A percentile compares a stretch with the other conserved stretches of the same genome.
Conservation (phyloP, 768 basidiomycete species). For the Psilocybe cubensis region DNA sequence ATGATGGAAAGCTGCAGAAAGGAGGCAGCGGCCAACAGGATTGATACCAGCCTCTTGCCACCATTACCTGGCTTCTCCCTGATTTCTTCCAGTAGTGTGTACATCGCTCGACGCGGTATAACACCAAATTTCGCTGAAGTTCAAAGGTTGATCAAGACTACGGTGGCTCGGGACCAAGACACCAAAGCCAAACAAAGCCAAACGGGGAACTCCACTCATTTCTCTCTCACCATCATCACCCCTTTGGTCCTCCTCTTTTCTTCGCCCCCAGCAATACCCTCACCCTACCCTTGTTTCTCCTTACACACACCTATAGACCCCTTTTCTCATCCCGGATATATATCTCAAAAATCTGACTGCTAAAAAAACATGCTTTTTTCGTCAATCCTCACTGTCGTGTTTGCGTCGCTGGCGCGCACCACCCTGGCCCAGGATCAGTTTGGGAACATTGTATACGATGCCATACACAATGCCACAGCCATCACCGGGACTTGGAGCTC, state of each 20-base stretch:
- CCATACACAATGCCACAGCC: conserved; percentile 65
- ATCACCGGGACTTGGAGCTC: conserved; percentile 88
- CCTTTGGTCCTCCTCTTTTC: conserved; percentile 18
- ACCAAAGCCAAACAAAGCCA: conserved; percentile 31
- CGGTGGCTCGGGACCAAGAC: conserved; percentile 17
- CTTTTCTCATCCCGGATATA: conserved; percentile 1
- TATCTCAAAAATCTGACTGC: conserved; percentile 7
- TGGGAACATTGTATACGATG: conserved; percentile 40
- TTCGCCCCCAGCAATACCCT: conserved; percentile 14
- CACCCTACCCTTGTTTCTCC: conserved; percentile 8
- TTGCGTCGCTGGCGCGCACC: conserved; percentile 40
- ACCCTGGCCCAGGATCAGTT: conserved; percentile 34
- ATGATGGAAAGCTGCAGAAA: neutral
- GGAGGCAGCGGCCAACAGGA: neutral
- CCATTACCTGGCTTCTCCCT: neutral
- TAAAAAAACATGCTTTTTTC: conserved; percentile 42
- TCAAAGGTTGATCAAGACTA: neutral
- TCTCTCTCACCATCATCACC: conserved; percentile 30
- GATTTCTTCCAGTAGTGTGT: neutral
- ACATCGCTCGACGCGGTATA: conserved; percentile 20
- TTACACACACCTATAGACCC: conserved; percentile 5
- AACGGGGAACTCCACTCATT: conserved; percentile 32
- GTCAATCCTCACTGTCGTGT: conserved; percentile 40
- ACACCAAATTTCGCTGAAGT: neutral
- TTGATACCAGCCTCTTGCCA: neutral